Evolutionary conservation across 1,284 basidiomycete genomes (phyloP).

Genomic region (Cutaneotrichosporon daszewskae): DNA sequence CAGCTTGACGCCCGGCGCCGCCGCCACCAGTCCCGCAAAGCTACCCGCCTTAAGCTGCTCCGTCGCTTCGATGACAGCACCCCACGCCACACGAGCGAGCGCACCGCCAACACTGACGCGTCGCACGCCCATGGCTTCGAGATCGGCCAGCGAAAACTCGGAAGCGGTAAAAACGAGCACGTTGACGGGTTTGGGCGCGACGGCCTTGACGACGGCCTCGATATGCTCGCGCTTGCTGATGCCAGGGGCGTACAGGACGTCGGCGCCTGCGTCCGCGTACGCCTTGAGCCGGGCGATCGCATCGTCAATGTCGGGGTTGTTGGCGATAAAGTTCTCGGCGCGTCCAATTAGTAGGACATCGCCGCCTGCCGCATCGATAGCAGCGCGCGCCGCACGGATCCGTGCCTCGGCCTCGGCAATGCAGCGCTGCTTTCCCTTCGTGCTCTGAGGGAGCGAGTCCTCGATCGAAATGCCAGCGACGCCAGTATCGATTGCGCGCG

Average conservation of each 20-base stretch:
- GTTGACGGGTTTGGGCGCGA: conserved; percentile 9
- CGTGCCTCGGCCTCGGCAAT: conserved; percentile 1
- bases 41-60: neutral
- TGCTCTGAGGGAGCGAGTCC: conserved; percentile 1
- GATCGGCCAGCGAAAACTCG: neutral
- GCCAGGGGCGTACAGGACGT: conserved; percentile 3
- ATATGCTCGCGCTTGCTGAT: conserved; percentile 2
- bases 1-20: too few relatives aligned
- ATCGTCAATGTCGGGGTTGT: conserved; percentile 2
- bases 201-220: conserved; percentile 1
- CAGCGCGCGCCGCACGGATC: conserved; percentile 1
- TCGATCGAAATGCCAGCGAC: conserved; percentile 6
- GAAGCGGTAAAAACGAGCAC: neutral
- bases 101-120: conserved; percentile 5
- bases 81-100: conserved; percentile 3
- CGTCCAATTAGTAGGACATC: conserved; percentile 4
- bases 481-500: conserved; percentile 1
- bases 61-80: conserved; percentile 1
- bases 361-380: conserved; percentile 1
- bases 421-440: neutral
- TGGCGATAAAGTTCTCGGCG: conserved; percentile 6
- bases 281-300: conserved; percentile 3
- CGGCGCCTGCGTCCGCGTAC: conserved; percentile 2
- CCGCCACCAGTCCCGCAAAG: neutral
- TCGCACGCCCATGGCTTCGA: conserved; percentile 2